Conservation (phyloP, 2,329 filamentous ascomycete genomes). For the Berkeleyomyces rouxiae region DNA sequence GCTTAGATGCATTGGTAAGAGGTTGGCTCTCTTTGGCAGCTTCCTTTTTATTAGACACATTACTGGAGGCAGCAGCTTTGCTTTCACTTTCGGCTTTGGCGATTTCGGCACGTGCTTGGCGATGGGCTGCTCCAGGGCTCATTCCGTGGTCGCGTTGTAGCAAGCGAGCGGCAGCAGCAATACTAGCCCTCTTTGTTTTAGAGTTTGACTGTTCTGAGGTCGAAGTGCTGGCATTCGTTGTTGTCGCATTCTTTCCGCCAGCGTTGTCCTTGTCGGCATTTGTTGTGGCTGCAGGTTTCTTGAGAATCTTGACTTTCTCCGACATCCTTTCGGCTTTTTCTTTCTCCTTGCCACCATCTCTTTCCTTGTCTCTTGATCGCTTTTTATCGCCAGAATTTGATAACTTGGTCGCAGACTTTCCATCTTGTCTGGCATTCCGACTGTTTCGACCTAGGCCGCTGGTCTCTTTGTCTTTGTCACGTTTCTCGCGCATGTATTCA, state of each 20-base stretch:
- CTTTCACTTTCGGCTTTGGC: slow-evolving; percentile 36
- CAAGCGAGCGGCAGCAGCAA: slow-evolving; percentile 46
- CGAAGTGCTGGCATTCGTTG: slow-evolving; percentile 15
- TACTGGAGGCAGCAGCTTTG: slow-evolving; percentile 20
- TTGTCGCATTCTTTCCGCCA: slow-evolving; percentile 19
- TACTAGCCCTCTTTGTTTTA: slow-evolving; percentile 43
- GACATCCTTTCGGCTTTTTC: slow-evolving; percentile 35
- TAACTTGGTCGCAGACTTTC: slow-evolving; percentile 27
- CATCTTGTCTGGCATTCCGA: slow-evolving; percentile 41
- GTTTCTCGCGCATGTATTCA: slow-evolving; percentile 79
- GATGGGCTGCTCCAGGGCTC: slow-evolving; percentile 44
- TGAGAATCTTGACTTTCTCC: slow-evolving; percentile 46
- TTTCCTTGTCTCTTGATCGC: slow-evolving; percentile 34
- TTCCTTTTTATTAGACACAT: background rate
- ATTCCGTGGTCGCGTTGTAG: slow-evolving; percentile 50
- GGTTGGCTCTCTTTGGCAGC: background rate
- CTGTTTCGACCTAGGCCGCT: slow-evolving; percentile 31
- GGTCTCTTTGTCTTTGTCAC: slow-evolving; percentile 46
- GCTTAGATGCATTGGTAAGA: slow-evolving; percentile 7
- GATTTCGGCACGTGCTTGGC: slow-evolving; percentile 41
- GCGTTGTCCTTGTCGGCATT: slow-evolving; percentile 18
- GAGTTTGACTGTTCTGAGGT: background rate
- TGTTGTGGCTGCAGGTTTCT: slow-evolving; percentile 34
- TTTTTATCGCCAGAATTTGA: slow-evolving; percentile 33
- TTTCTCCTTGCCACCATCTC: slow-evolving; percentile 32